Evolutionary conservation across 2,329 filamentous ascomycete genomes (phyloP).

Genomic region (Coniochaeta pulveracea): DNA sequence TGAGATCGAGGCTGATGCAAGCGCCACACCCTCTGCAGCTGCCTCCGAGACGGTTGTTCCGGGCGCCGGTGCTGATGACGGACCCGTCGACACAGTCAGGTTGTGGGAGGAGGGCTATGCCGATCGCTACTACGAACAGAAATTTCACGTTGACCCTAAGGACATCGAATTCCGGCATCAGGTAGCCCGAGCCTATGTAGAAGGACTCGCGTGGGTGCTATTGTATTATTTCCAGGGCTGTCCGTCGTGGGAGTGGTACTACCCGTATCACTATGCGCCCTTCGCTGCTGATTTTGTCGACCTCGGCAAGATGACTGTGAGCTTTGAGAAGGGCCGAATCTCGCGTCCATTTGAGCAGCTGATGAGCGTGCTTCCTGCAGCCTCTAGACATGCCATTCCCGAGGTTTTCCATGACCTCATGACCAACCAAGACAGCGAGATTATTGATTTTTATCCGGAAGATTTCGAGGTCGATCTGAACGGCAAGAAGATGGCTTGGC

Average conservation of each 20-base stretch:
- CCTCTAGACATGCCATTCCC: constrained; percentile 84
- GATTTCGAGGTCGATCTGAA: constrained; percentile 91
- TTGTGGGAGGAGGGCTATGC: constrained; percentile 94
- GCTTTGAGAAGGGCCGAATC: constrained; percentile 73
- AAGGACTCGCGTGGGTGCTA: constrained; percentile 90
- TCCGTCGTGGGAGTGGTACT: constrained; percentile 98
- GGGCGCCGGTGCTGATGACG: constrained; percentile 42
- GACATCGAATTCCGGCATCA: constrained; percentile 80
- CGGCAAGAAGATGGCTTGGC: constrained; percentile 98
- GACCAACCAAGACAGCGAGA: constrained; percentile 77
- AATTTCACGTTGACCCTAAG: constrained; percentile 74
- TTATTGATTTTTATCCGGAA: constrained; percentile 95
- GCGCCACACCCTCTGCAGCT: constrained; percentile 41
- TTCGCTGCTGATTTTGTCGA: constrained; percentile 93
- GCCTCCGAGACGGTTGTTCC: constrained; percentile 32
- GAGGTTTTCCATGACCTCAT: constrained; percentile 83
- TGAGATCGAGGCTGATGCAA: constrained; percentile 48
- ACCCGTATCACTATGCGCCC: constrained; percentile 95
- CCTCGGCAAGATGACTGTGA: constrained; percentile 64
- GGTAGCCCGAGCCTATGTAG: constrained; percentile 84
- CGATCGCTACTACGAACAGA: constrained; percentile 94
- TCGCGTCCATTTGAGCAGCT: constrained; percentile 93
- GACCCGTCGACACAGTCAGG: constrained; percentile 68
- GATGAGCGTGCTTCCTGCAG: constrained; percentile 93
- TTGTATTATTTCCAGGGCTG: constrained; percentile 98